Percentiles rank a stretch among this genome's conserved stretches.
Conservation (phyloP, 345 rosid species). For the Populus euphratica region DNA sequence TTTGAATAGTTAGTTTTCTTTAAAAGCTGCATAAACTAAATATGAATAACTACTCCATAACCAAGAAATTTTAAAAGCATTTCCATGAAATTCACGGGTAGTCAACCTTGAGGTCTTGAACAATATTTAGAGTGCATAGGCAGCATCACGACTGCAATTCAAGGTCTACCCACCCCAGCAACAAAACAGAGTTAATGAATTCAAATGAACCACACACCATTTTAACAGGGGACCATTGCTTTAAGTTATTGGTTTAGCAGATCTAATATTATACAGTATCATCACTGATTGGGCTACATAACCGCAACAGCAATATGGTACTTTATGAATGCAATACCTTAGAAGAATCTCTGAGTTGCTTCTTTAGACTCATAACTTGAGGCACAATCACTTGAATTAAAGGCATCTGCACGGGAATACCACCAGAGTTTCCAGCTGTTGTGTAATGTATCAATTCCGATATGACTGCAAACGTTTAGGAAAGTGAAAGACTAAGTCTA, state of each 20-base stretch:
- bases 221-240: background rate
- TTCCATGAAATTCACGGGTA: background rate
- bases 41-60: background rate
- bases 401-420: constrained; percentile 72
- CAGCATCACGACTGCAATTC: background rate
- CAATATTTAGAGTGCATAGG: background rate
- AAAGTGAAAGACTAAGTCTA: background rate
- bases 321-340: constrained; percentile 49
- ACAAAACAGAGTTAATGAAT: background rate
- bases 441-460: constrained; percentile 93
- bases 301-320: background rate
- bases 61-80: background rate
- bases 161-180: background rate
- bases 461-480: constrained; percentile 54
- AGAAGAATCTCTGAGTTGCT: constrained; percentile 74
- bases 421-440: constrained; percentile 72
- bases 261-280: background rate
- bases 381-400: constrained; percentile 93
- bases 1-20: background rate
- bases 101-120: background rate
- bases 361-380: constrained; percentile 77
- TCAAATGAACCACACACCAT: background rate
- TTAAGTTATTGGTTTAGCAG: background rate
- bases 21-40: background rate
- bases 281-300: background rate